Percentiles rank a stretch among this genome's conserved stretches.
phyloP scores from a whole-genome alignment of 2,329 filamentous ascomycete species.

The Ceratocystis colombiana region DNA sequence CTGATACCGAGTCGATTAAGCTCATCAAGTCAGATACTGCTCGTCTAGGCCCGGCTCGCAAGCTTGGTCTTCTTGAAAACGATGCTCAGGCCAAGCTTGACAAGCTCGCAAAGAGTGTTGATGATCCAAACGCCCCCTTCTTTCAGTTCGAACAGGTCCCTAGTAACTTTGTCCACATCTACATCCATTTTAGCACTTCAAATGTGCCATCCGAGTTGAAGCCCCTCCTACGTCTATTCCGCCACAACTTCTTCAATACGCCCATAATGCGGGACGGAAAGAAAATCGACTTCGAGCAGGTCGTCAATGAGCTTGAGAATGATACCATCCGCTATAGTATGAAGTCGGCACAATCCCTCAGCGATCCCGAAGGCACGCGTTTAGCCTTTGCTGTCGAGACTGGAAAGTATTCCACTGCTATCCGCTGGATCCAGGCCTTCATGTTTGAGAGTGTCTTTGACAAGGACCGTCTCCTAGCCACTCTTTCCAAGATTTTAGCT shows the following conservation, averaged over 20 bases:
- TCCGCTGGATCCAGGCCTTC: conserved; percentile 75
- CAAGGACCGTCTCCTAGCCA: conserved; percentile 50
- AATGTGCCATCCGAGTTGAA: conserved; percentile 70
- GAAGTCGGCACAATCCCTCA: conserved; percentile 55
- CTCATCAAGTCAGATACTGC: conserved; percentile 86
- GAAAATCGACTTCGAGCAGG: conserved; percentile 76
- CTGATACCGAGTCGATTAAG: conserved; percentile 80
- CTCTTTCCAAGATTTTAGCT: conserved; percentile 69
- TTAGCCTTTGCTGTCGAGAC: conserved; percentile 79
- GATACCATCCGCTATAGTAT: conserved; percentile 81
- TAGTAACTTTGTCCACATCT: conserved; percentile 83
- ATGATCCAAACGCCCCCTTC: conserved; percentile 40
- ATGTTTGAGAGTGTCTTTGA: conserved; percentile 88
- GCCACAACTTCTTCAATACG: conserved; percentile 88
- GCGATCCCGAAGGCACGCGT: conserved; percentile 70
- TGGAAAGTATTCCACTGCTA: conserved; percentile 71
- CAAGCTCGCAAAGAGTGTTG: conserved; percentile 38
- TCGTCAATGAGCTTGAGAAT: conserved; percentile 80
- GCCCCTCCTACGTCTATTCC: conserved; percentile 74
- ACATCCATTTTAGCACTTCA: conserved; percentile 67
- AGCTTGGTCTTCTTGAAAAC: conserved; percentile 57
- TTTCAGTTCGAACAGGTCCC: conserved; percentile 95
- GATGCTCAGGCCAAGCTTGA: conserved; percentile 68
- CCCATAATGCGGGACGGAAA: conserved; percentile 69
- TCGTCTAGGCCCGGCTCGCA: conserved; percentile 65